Percentiles rank a stretch among this genome's conserved stretches.
These are phyloP conservation scores for Cladosporium phlei DNA, from an alignment of 2,329 filamentous ascomycete species.

Conservation along the genomic window DNA sequence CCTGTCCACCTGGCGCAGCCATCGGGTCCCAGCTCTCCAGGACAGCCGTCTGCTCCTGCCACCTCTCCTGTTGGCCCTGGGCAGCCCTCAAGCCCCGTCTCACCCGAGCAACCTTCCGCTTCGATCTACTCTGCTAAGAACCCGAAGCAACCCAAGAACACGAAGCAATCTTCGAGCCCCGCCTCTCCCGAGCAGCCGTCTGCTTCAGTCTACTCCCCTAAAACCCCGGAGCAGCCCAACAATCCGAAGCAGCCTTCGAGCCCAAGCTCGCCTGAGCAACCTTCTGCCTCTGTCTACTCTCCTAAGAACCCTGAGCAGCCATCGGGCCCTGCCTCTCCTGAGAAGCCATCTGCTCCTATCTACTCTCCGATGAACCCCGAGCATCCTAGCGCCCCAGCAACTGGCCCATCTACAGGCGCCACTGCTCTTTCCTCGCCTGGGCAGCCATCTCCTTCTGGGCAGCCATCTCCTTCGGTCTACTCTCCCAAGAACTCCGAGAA, in stretches of 20 bases:
- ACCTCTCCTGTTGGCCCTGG: background rate
- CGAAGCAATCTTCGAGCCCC: background rate
- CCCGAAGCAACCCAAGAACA: background rate
- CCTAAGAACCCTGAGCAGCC: constrained; percentile 6
- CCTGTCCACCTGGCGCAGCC: background rate
- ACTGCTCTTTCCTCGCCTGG: no score
- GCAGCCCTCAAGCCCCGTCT: background rate
- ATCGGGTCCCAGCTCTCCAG: background rate
- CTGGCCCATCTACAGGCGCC: no score
- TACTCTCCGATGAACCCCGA: no score
- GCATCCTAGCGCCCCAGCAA: no score
- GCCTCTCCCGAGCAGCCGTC: background rate
- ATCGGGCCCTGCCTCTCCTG: background rate
- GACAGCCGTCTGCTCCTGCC: background rate
- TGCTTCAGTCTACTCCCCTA: background rate
- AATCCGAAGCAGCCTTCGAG: background rate
- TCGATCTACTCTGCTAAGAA: background rate
- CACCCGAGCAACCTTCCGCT: background rate
- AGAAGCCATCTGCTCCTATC: background rate
- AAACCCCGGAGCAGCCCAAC: background rate
- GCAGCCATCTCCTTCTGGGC: no score
- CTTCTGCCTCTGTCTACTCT: no score
- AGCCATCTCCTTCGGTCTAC: no score
- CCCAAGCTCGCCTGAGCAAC: background rate
- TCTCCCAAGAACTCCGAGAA: no score